These are phyloP conservation scores for Phialophora chinensis DNA, from an alignment of 2,329 filamentous ascomycete genomes.

Conservation along the genomic window DNA sequence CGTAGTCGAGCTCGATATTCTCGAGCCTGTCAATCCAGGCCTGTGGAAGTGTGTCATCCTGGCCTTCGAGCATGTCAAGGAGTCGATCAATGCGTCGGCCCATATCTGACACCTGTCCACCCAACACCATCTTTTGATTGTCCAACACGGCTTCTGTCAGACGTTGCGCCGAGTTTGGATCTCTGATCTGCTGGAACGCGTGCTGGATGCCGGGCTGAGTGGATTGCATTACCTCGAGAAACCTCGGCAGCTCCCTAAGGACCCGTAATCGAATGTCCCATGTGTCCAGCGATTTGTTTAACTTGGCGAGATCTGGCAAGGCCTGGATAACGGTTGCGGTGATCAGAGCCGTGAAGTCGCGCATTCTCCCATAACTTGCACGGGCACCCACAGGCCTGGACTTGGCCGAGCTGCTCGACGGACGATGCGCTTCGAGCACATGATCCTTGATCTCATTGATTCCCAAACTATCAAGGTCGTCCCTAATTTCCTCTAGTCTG, in stretches of 20 bases:
- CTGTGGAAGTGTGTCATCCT: slow-evolving; percentile 82
- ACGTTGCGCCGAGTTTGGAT: slow-evolving; percentile 27
- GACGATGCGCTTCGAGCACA: slow-evolving; percentile 76
- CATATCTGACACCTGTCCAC: slow-evolving; percentile 70
- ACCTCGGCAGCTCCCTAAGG: slow-evolving; percentile 72
- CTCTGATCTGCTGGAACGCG: slow-evolving; percentile 44
- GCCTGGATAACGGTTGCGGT: slow-evolving; percentile 91
- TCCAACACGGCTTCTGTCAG: slow-evolving; percentile 50
- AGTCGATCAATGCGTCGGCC: slow-evolving; percentile 80
- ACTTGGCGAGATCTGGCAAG: slow-evolving; percentile 76
- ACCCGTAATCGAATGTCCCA: slow-evolving; percentile 82
- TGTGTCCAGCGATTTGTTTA: slow-evolving; percentile 73
- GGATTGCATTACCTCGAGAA: slow-evolving; percentile 67
- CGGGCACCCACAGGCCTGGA: slow-evolving; percentile 49
- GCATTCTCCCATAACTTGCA: slow-evolving; percentile 70
- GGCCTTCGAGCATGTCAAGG: slow-evolving; percentile 84
- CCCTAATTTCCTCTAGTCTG: slow-evolving; percentile 74
- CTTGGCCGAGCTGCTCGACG: slow-evolving; percentile 51
- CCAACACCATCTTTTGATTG: slow-evolving; percentile 61
- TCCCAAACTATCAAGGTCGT: slow-evolving; percentile 51
- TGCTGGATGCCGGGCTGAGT: slow-evolving; percentile 46
- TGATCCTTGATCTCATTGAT: slow-evolving; percentile 84
- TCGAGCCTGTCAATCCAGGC: slow-evolving; percentile 89
- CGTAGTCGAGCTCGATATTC: slow-evolving; percentile 75
- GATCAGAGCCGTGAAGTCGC: slow-evolving; percentile 87